Evolutionary conservation across 805 yeast species (phyloP).

Genomic region (Zygotorulaspora florentina): DNA sequence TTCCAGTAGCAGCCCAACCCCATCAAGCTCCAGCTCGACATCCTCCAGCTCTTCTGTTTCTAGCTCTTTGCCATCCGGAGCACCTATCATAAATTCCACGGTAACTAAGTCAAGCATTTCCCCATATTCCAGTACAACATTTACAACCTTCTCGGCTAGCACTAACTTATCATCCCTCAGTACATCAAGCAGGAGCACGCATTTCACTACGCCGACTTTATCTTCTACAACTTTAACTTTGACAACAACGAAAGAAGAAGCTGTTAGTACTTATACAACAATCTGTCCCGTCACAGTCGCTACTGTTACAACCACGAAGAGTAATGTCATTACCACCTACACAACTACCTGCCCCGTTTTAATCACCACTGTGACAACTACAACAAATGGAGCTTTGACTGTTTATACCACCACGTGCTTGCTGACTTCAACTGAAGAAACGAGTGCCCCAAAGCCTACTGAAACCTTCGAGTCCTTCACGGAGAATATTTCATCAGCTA

Average conservation of each 20-base stretch:
- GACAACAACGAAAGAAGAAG: background rate
- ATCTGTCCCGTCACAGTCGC: background rate
- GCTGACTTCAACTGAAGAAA: too few relatives aligned
- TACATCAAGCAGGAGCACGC: background rate
- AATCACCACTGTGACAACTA: background rate
- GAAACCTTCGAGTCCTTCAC: too few relatives aligned
- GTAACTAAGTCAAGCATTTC: background rate
- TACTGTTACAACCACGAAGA: background rate
- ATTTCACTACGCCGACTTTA: background rate
- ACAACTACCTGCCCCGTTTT: slow-evolving; percentile 2
- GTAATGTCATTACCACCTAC: background rate
- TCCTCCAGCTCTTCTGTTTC: background rate
- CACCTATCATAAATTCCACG: background rate
- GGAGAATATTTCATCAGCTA: too few relatives aligned
- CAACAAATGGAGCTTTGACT: background rate
- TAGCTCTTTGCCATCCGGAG: background rate
- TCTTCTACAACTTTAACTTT: background rate
- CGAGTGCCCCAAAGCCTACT: too few relatives aligned
- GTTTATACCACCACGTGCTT: slow-evolving; percentile 18
- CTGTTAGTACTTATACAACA: too few relatives aligned
- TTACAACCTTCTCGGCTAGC: background rate
- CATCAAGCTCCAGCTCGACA: background rate
- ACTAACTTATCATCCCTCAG: background rate
- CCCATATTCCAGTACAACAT: background rate
- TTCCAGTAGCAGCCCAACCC: background rate